Percentiles rank a stretch among this genome's conserved stretches.
phyloP scores from a whole-genome alignment of 2,329 filamentous ascomycete genomes.

The Stachybotrys chartarum region DNA sequence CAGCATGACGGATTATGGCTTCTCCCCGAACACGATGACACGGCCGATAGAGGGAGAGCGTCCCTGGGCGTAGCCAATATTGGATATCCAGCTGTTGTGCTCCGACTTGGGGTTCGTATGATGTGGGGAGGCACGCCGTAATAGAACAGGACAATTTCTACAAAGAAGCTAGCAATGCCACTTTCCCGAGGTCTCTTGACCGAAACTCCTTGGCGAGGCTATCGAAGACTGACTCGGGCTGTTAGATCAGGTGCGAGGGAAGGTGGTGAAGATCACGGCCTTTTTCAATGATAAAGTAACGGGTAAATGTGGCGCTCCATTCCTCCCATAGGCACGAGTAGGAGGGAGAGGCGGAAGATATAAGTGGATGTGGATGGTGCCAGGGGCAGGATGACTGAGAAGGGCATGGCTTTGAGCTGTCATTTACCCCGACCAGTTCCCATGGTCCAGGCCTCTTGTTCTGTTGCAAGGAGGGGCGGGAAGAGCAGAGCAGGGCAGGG shows the following conservation, averaged over 20 bases:
- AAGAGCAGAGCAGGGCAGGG: not conserved
- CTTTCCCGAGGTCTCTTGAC: not conserved
- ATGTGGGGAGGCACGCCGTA: not conserved
- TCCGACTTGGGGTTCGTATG: not conserved
- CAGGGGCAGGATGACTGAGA: not conserved
- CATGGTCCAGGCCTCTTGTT: not conserved
- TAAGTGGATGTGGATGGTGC: not conserved
- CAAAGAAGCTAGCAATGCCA: not conserved
- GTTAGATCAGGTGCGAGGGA: not conserved
- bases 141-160: not conserved
- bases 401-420: not conserved
- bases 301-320: not conserved
- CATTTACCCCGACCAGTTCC: not conserved
- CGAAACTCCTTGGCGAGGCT: not conserved
- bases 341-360: not conserved
- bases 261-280: not conserved
- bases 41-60: too few species aligned
- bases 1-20: not conserved
- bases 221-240: not conserved
- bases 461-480: not conserved
- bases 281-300: not conserved
- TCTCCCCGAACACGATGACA: not conserved
- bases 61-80: too few species aligned
- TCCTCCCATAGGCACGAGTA: not conserved
- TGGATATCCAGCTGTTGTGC: too few species aligned